Evolutionary conservation across 164 flowering plant genomes (phyloP).

Genomic region (Nymphaea thermarum): DNA sequence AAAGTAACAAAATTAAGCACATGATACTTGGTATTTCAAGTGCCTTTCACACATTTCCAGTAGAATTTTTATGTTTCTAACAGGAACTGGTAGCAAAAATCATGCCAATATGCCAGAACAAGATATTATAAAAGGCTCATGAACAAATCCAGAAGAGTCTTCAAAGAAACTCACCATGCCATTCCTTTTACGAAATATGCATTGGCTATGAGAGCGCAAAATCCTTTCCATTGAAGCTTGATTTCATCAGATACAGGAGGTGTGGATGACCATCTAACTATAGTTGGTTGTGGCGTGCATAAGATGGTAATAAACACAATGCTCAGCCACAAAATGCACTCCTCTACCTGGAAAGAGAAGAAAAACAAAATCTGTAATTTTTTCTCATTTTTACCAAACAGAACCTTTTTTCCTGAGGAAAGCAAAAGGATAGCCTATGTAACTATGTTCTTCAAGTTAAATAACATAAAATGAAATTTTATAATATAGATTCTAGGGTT

Average conservation of each 20-base stretch:
- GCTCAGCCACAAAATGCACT: conserved; percentile 92
- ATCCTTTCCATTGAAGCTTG: conserved; percentile 73
- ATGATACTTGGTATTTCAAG: too few species aligned
- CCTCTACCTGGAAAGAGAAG: conserved; percentile 53
- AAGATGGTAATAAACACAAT: conserved; percentile 86
- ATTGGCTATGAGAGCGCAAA: conserved; percentile 91
- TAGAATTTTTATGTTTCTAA: too few species aligned
- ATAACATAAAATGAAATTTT: not conserved
- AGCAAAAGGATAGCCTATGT: not conserved
- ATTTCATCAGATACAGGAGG: conserved; percentile 72
- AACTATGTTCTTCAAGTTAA: not conserved
- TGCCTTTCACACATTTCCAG: too few species aligned
- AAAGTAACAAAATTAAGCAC: too few species aligned
- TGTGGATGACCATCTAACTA: conserved; percentile 84
- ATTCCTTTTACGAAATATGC: conserved; percentile 83
- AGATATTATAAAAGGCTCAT: not conserved
- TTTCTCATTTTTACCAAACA: not conserved
- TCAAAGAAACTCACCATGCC: conserved; percentile 66
- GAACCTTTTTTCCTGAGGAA: too few species aligned
- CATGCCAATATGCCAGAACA: not conserved
- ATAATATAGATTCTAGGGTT: too few species aligned
- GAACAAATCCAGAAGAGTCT: not conserved
- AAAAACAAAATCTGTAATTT: too few species aligned
- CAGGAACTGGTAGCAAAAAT: too few species aligned
- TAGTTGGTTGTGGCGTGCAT: conserved; percentile 93